Evolutionary conservation across 2,329 filamentous ascomycete species (phyloP).

Genomic region (Thermochaetoides dissita): DNA sequence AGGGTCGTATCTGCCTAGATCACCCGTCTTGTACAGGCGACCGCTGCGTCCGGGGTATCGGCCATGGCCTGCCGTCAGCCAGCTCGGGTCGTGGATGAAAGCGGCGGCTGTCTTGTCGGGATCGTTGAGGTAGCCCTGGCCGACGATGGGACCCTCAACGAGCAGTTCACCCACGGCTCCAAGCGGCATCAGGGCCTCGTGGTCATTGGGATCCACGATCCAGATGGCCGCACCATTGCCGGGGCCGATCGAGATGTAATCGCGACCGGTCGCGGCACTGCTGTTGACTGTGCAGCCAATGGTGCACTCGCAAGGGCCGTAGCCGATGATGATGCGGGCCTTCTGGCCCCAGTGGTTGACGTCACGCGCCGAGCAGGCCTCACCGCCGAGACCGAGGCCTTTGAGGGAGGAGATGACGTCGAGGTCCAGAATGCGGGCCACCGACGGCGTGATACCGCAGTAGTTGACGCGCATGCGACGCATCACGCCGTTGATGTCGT

Average conservation of each 20-base stretch:
- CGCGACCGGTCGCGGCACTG: slow-evolving; percentile 13
- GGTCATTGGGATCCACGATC: slow-evolving; percentile 18
- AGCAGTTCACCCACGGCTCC: slow-evolving; percentile 23
- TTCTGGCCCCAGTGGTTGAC: slow-evolving; percentile 31
- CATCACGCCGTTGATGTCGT: slow-evolving; percentile 19
- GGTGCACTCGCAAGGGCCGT: slow-evolving; percentile 41
- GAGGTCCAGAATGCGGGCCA: slow-evolving; percentile 31
- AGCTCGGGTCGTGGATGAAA: slow-evolving; percentile 17
- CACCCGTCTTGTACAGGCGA: slow-evolving; percentile 35
- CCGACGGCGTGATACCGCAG: slow-evolving; percentile 37
- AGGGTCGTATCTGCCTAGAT: slow-evolving; percentile 29
- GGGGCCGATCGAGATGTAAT: slow-evolving; percentile 28
- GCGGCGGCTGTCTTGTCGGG: slow-evolving; percentile 19
- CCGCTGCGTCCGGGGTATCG: slow-evolving; percentile 34
- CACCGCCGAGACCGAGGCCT: slow-evolving; percentile 34
- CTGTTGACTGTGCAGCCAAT: slow-evolving; percentile 23
- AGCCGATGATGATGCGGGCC: slow-evolving; percentile 36
- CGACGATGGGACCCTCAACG: slow-evolving; percentile 32
- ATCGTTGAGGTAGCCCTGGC: slow-evolving; percentile 33
- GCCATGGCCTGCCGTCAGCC: slow-evolving; percentile 19
- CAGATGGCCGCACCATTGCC: slow-evolving; percentile 28
- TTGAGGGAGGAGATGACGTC: slow-evolving; percentile 33
- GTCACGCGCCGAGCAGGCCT: slow-evolving; percentile 37
- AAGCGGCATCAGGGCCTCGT: slow-evolving; percentile 17
- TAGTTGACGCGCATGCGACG: slow-evolving; percentile 27